Conservation (phyloP, 176 grass and related monocot genomes). For the Oryza longistaminata region DNA sequence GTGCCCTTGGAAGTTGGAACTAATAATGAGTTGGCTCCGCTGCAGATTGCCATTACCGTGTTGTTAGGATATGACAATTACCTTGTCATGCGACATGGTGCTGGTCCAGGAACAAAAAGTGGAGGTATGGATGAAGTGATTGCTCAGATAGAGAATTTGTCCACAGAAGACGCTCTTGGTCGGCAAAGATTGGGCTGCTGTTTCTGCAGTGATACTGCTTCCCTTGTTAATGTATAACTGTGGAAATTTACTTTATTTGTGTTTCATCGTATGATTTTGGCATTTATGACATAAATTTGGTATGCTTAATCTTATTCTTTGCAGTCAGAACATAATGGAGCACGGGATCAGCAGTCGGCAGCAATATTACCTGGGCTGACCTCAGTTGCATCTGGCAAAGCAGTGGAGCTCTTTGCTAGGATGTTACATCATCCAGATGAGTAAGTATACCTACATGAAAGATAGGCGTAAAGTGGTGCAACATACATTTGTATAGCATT, state of each 20-base stretch:
- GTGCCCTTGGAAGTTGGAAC: constrained; percentile 11
- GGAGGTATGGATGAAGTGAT: constrained; percentile 32
- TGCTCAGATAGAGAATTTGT: constrained; percentile 40
- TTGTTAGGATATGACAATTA: constrained; percentile 83
- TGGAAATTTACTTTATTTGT: constrained; percentile 1
- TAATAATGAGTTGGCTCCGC: constrained; percentile 18
- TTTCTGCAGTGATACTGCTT: constrained; percentile 75
- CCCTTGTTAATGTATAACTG: constrained; percentile 59
- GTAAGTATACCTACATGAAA: constrained; percentile 43
- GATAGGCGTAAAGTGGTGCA: neutral
- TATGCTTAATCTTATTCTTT: constrained; percentile 21
- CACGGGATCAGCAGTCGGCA: constrained; percentile 59
- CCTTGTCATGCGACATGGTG: constrained; percentile 94
- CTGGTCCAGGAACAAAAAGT: constrained; percentile 49
- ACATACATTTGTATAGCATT: neutral
- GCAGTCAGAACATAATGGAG: constrained; percentile 61
- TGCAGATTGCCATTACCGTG: constrained; percentile 77
- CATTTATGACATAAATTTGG: neutral
- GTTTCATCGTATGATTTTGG: neutral
- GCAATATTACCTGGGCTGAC: constrained; percentile 76
- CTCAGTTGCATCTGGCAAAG: constrained; percentile 74
- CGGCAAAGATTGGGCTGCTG: constrained; percentile 75
- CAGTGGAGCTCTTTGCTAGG: constrained; percentile 84
- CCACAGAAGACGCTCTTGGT: constrained; percentile 39
- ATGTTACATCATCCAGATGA: constrained; percentile 83